These are phyloP conservation scores for Zygosaccharomyces lentus DNA, from an alignment of 805 yeast species.

Conservation along the genomic window DNA sequence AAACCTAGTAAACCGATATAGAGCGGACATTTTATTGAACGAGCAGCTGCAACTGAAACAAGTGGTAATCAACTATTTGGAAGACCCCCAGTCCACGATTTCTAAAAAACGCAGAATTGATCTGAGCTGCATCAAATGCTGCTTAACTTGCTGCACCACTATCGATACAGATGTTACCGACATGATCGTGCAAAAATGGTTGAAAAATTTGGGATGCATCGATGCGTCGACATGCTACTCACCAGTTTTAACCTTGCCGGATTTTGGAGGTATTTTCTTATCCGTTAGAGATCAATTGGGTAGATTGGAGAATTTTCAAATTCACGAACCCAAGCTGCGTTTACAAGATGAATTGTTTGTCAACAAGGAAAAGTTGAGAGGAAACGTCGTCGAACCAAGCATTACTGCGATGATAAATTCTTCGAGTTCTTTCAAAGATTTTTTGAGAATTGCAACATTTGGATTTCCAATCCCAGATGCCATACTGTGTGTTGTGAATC, in stretches of 20 bases:
- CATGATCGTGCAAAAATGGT: slow-evolving; percentile 82
- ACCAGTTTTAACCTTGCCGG: slow-evolving; percentile 83
- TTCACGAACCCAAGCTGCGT: slow-evolving; percentile 28
- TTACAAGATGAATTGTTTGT: slow-evolving; percentile 34
- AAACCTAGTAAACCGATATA: slow-evolving; percentile 61
- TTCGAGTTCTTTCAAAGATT: slow-evolving; percentile 40
- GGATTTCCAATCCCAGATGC: slow-evolving; percentile 96
- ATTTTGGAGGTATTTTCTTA: slow-evolving; percentile 94
- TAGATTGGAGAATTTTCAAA: slow-evolving; percentile 30
- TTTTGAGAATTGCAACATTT: slow-evolving; percentile 78
- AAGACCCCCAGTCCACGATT: slow-evolving; percentile 78
- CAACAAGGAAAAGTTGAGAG: slow-evolving; percentile 36
- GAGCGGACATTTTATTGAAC: slow-evolving; percentile 70
- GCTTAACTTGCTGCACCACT: slow-evolving; percentile 79
- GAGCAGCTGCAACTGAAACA: slow-evolving; percentile 87
- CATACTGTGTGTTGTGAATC: slow-evolving; percentile 87
- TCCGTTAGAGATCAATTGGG: slow-evolving; percentile 85
- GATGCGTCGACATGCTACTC: slow-evolving; percentile 72
- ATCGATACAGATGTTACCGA: slow-evolving; percentile 93
- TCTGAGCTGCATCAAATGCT: slow-evolving; percentile 79
- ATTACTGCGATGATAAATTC: slow-evolving; percentile 31
- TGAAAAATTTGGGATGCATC: slow-evolving; percentile 82
- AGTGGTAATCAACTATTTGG: slow-evolving; percentile 88
- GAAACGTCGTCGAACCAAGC: slow-evolving; percentile 32
- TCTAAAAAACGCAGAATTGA: slow-evolving; percentile 74